phyloP scores from a whole-genome alignment of 495 filamentous ascomycete genomes.

The Penicillium roqueforti region DNA sequence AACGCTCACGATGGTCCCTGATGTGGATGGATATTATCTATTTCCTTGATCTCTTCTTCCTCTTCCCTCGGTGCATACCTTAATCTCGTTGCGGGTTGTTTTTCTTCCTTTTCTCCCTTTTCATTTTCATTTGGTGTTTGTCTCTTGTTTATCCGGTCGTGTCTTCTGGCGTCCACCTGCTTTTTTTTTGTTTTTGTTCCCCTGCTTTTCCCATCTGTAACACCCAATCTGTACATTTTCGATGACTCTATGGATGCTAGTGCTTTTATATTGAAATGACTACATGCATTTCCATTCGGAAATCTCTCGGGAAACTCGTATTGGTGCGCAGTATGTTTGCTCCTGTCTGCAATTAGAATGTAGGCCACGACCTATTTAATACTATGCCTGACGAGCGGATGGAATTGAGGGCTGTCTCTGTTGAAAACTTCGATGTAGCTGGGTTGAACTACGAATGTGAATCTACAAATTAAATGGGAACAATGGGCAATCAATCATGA shows the following conservation, averaged over 20 bases:
- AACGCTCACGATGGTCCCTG: conserved; percentile 4
- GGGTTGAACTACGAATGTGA: neutral
- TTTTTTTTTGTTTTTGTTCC: conserved; percentile 9
- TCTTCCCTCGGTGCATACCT: conserved; percentile 20
- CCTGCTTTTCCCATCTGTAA: conserved; percentile 18
- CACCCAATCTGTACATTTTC: conserved; percentile 26
- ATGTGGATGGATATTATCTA: conserved; percentile 12
- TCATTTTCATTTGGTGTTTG: conserved; percentile 13
- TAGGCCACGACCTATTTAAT: neutral
- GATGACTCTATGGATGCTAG: conserved; percentile 21
- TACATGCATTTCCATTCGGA: conserved; percentile 13
- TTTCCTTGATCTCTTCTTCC: conserved; percentile 14
- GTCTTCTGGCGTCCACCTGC: conserved; percentile 10
- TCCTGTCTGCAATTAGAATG: neutral
- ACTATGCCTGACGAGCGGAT: neutral
- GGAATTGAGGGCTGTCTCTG: neutral
- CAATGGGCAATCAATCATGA: conserved; percentile 22
- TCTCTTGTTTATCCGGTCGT: conserved; percentile 9
- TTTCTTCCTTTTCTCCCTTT: conserved; percentile 3
- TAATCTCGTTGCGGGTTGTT: conserved; percentile 17
- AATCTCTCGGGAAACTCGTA: neutral
- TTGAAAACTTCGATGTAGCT: neutral
- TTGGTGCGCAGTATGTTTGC: neutral
- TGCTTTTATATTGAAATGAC: conserved; percentile 22
- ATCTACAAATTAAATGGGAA: neutral